phyloP scores from a whole-genome alignment of 2,329 filamentous ascomycete species.

The Anthostomella pinea region DNA sequence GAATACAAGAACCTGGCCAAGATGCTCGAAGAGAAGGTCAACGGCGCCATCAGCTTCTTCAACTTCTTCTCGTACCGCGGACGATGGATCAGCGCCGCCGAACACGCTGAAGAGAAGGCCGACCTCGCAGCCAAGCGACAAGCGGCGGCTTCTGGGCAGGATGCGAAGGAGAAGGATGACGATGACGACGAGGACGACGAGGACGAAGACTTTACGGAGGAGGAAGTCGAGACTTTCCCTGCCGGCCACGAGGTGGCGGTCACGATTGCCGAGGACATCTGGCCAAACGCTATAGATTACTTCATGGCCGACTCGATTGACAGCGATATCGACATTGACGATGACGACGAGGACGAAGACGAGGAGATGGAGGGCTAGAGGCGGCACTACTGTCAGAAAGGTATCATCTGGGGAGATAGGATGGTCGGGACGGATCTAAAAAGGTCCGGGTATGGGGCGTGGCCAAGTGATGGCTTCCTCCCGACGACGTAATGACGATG shows the following conservation, averaged over 20 bases:
- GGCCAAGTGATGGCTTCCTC: no score
- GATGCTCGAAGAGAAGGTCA: conserved; percentile 21
- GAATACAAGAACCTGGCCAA: conserved; percentile 25
- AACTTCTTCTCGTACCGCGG: conserved; percentile 67
- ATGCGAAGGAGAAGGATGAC: conserved; percentile 34
- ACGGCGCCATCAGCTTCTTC: conserved; percentile 59
- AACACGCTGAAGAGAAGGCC: conserved; percentile 52
- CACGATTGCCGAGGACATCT: conserved; percentile 28
- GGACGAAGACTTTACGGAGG: conserved; percentile 31
- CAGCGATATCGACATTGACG: conserved; percentile 24
- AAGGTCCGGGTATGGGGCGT: no score
- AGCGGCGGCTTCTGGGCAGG: conserved; percentile 24
- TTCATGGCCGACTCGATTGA: conserved; percentile 27
- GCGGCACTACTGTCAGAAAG: no score
- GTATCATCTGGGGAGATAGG: no score
- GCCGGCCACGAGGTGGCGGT: conserved; percentile 29
- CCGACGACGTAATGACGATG: no score
- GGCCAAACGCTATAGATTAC: conserved; percentile 28
- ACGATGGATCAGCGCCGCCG: conserved; percentile 57
- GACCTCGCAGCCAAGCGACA: conserved; percentile 30
- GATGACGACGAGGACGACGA: conserved; percentile 36
- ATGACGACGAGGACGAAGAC: conserved; percentile 26
- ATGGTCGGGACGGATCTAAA: no score
- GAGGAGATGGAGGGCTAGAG: conserved; percentile 28
- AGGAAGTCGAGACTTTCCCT: conserved; percentile 30